Evolutionary conservation across 805 yeast species (phyloP), one percentile per base, ranked within the genome.

Genomic region (Trichomonascus vanleenenianus): DNA sequence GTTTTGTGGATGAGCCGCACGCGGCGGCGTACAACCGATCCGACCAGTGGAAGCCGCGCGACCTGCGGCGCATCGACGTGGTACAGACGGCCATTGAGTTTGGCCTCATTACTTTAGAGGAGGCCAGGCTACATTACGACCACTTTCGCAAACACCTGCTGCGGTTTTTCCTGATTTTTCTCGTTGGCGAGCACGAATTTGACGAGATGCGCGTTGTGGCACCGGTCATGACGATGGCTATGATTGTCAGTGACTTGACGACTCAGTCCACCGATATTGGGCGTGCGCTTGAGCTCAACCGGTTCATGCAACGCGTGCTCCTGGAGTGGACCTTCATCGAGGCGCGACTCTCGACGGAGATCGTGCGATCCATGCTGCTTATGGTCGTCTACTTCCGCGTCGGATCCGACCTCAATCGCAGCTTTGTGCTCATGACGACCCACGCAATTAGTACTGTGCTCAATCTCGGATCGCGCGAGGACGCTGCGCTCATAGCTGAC

Each of bases 331-430:
- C 18, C n/a, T 36, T 15, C 15, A 40, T 40, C 32, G 33, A 30
- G 16, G 30, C 12, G 20, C 18, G 11, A 14, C 30, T 36, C 3
- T 16, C 36, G 12, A 16, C 32, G 30, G 40, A 40, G 8, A 14
- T 40, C 22, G 27, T 31, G 10, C 34, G 35, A 19, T 12, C 44
- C 20, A 12, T 45, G 16, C 14, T 40, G 25, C 6, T 45, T 18
- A 33, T 14, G 25, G 40, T 19, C 35, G 15, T 20, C 9, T 44
- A 20, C 18, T 19, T 39, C 11, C 14, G 18, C 10, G 25, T 20
- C 15, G 27, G 39, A 3, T 7, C 27, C 30, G 27, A 36, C 30
- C 14, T n/a, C 6, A 18, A 20, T 10, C 15, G 34, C 5, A 31
- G 15, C n/a, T 11, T 31, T 31, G 15, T 14, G n/a, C 34, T 31